Percentiles rank a stretch among this genome's conserved stretches.
Conservation (phyloP, 1,284 basidiomycete species). For the Omphalotus olearius region DNA sequence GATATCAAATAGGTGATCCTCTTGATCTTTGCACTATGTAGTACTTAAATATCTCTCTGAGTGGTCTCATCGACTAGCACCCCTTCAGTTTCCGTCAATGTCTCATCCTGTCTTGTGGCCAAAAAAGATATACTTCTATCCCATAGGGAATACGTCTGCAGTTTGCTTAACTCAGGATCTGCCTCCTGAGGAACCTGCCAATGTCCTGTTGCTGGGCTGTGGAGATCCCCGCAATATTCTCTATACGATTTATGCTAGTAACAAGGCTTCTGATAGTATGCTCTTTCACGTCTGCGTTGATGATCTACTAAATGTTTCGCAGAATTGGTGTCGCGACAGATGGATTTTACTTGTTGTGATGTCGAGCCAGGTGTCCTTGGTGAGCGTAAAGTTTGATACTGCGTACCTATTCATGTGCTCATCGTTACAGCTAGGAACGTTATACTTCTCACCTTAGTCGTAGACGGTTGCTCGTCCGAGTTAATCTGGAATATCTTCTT, state of each 20-base stretch:
- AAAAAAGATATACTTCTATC: constrained; percentile 41
- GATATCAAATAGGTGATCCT: too few species aligned
- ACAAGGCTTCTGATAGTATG: neutral
- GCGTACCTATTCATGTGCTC: neutral
- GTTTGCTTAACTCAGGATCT: constrained; percentile 44
- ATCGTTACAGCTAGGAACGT: constrained; percentile 30
- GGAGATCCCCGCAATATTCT: constrained; percentile 55
- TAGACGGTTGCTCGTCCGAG: constrained; percentile 27
- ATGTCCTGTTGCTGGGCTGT: constrained; percentile 49
- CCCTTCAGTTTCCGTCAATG: constrained; percentile 22
- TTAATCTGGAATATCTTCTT: constrained; percentile 54
- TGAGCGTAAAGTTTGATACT: constrained; percentile 19
- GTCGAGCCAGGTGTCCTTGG: constrained; percentile 57
- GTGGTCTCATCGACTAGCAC: too few species aligned
- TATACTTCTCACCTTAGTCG: constrained; percentile 33
- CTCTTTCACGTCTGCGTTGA: neutral
- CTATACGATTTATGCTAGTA: constrained; percentile 36
- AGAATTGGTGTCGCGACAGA: constrained; percentile 32
- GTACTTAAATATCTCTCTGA: too few species aligned
- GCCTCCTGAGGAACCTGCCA: constrained; percentile 39
- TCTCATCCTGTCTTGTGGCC: constrained; percentile 35
- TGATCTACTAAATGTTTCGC: neutral
- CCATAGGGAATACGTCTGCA: constrained; percentile 53
- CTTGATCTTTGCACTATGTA: too few species aligned
- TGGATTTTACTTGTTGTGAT: constrained; percentile 62